Percentiles rank a stretch among this genome's conserved stretches.
Evolutionary conservation across 345 rosid species (phyloP).

Genomic region (Populus ilicifolia): DNA sequence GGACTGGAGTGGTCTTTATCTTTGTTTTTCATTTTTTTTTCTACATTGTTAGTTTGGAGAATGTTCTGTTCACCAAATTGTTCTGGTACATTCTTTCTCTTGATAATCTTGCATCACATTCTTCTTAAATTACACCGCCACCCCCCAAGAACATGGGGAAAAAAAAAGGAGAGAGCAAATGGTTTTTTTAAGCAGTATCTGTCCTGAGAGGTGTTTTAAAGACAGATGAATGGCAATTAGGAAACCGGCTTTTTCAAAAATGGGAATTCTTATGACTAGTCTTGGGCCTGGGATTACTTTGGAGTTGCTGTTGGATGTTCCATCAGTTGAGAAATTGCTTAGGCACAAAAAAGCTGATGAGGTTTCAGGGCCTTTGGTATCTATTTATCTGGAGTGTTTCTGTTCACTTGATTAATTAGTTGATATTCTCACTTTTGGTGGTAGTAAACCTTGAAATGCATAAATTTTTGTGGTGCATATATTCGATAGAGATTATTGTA

Average conservation of each 20-base stretch:
- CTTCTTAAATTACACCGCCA: no score
- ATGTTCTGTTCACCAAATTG: neutral
- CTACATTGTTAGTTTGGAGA: neutral
- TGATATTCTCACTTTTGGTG: neutral
- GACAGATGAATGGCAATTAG: neutral
- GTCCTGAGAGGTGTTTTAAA: neutral
- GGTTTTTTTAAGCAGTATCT: neutral
- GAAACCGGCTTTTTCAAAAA: neutral
- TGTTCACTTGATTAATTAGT: neutral
- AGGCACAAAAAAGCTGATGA: conserved; percentile 75
- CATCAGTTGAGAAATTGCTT: conserved; percentile 63
- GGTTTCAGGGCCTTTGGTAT: conserved; percentile 26
- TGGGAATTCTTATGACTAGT: neutral
- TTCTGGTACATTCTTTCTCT: neutral
- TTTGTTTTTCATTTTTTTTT: neutral
- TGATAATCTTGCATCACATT: no score
- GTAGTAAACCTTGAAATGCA: neutral
- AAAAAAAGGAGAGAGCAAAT: no score
- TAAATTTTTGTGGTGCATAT: neutral
- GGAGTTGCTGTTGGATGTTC: conserved; percentile 56
- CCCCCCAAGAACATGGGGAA: no score
- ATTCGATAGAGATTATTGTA: neutral
- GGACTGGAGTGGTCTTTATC: neutral
- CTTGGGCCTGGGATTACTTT: conserved; percentile 81
- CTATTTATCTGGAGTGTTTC: neutral